Evolutionary conservation across 768 basidiomycete genomes (phyloP), one percentile per base, ranked within the genome.

Genomic region (Tricholoma flavovirens): DNA sequence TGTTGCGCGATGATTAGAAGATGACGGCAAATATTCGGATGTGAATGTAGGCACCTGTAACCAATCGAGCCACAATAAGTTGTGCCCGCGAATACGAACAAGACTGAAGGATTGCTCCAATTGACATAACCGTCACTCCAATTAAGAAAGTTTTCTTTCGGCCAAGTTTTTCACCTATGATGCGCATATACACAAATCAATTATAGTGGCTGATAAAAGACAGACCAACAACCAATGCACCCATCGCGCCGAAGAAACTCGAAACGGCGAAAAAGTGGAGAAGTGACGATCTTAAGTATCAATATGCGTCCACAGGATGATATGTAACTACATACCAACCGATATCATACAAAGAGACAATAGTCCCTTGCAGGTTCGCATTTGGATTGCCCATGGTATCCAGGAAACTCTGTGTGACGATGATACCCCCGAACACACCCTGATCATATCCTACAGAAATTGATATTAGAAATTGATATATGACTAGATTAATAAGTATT

Each of bases 381-480:
- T 73, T 64, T 10, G 77, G 78, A 63, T 78, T 73, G 2, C 77
- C 77, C 77, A 79, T 78, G 8, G 71, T 75, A 11, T 76, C 59
- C 55, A 79, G 61, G 60, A 80, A 79, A 59, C 73, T 66, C 22
- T 70, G 69, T 5, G 79, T 79, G 51, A 80, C 75, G 52, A 80
- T 79, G 54, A 78, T 78, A 0, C 77, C 77, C 21, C 79, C 79
- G 58, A 78, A 80, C 17, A 80, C 77, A n/a, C 77, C 79, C 54
- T 79, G 79, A 62, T 80, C 77, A 62, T 80, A 79, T 21, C 78
- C 76, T 77, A 48, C 15, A n/a, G 10, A 48, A 15, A 29, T 29
- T 9, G 26, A 30, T 17, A 17, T 49, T 5, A 49, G 26, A 49
- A 29, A n/a, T 17, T 49, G 26, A 15, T 49, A 5, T 7, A n/a